phyloP scores from a whole-genome alignment of 345 rosid genomes.

The Dimocarpus longan region DNA sequence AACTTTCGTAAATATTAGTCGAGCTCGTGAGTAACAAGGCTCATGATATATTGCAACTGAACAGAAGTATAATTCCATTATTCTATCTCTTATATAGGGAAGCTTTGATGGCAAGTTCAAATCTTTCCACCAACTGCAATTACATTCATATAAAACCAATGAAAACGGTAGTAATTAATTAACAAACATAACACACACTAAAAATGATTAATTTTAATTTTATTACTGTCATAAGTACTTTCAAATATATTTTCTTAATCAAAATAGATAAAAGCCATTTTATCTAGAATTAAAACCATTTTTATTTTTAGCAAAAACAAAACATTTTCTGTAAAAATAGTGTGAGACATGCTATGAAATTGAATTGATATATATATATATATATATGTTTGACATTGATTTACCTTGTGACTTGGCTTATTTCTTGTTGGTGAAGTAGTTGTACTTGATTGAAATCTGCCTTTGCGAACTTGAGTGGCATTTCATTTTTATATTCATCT shows the following conservation, averaged over 20 bases:
- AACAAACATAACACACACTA: too few relatives aligned
- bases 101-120: not conserved
- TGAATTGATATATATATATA: too few relatives aligned
- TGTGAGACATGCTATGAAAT: too few relatives aligned
- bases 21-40: constrained; percentile 2
- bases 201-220: too few relatives aligned
- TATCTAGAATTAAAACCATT: too few relatives aligned
- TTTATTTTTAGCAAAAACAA: too few relatives aligned
- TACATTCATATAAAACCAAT: not conserved
- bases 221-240: too few relatives aligned
- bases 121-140: constrained; percentile 9
- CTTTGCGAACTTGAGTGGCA: not conserved
- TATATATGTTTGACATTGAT: not conserved
- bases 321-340: too few relatives aligned
- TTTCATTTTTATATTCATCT: not conserved
- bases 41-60: not conserved
- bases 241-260: too few relatives aligned
- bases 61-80: constrained; percentile 16
- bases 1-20: not conserved
- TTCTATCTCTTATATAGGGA: constrained; percentile 14
- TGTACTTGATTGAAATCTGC: constrained; percentile 13
- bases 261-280: too few relatives aligned
- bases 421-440: constrained; percentile 3
- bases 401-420: constrained; percentile 1
- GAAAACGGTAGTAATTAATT: too few relatives aligned